A percentile compares a stretch with the other conserved stretches of the same genome.
Conservation (phyloP, 768 basidiomycete species). For the Suillus occidentalis region DNA sequence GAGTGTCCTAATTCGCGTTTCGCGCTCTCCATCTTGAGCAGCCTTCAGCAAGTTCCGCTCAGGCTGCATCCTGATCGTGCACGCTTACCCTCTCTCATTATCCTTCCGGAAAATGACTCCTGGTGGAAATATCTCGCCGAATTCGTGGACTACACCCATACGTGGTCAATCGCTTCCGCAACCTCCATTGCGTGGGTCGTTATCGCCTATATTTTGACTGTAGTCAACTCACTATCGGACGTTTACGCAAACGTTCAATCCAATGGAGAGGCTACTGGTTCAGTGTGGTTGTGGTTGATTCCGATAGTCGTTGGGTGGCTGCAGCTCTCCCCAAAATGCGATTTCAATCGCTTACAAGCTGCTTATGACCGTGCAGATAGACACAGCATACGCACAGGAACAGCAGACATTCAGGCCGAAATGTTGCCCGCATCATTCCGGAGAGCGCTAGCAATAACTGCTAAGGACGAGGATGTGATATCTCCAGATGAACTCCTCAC, state of each 20-base stretch:
- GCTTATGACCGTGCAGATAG: slow-evolving; percentile 30
- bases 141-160: slow-evolving; percentile 34
- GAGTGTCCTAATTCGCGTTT: slow-evolving; percentile 22
- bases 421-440: neutral
- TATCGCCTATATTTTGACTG: slow-evolving; percentile 21
- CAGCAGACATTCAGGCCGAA: neutral
- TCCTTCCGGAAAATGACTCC: slow-evolving; percentile 36
- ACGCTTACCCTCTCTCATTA: slow-evolving; percentile 36
- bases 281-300: slow-evolving; percentile 39
- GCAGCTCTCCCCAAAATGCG: slow-evolving; percentile 35
- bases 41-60: slow-evolving; percentile 40
- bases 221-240: slow-evolving; percentile 28
- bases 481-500: slow-evolving; percentile 3
- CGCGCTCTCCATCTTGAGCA: slow-evolving; percentile 32
- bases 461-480: slow-evolving; percentile 13
- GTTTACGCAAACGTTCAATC: neutral
- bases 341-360: slow-evolving; percentile 26
- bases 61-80: slow-evolving; percentile 20
- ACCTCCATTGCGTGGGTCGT: slow-evolving; percentile 38
- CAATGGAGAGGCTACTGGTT: slow-evolving; percentile 17
- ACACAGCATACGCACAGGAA: slow-evolving; percentile 7
- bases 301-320: slow-evolving; percentile 37
- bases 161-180: slow-evolving; percentile 36
- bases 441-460: neutral
- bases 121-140: slow-evolving; percentile 36